Base-by-base conservation (phyloP, 768 basidiomycete species). In the Leccinum disarticulatum region DNA sequence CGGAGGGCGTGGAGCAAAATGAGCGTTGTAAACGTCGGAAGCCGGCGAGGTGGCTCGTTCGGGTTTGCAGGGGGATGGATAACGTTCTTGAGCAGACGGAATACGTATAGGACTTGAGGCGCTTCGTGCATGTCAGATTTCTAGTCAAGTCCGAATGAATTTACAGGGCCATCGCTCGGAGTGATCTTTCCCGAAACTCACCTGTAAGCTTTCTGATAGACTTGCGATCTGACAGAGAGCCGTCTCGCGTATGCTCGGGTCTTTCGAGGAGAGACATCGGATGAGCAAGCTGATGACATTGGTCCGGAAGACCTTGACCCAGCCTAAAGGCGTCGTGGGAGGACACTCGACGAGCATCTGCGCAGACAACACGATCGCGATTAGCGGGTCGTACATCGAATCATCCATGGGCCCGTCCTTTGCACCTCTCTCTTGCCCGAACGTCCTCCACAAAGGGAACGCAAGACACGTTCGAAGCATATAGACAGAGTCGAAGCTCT, bases 271-370 rank as follows among this genome's bases (percentile, higher is more conserved):
- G 52, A 97, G 70, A 0, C 84, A 79, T 14, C 89, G 83, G 22
- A 96, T 80, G 3, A 90, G 80, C 52, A 98, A 64, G 49, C 90
- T 83, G 13, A 90, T 81, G 11, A 88, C 77, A 63, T 96, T 95
- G 7, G 88, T 90, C 63, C 93, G 78, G 69, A 95, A 87, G 17
- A 97, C 71, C 66, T 91, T 87, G 14, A 95, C 88, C 94, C 94
- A 96, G 36, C 77, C 50, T 77, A 88, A 74, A 0, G 85, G 81
- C 0, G 84, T 84, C 1, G 79, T 71, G 1, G 86, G 87, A 15
- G 73, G 79, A 54, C 78, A 79, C 35, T 88, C 84, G 2, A 76
- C 74, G n/a, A 95, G 75, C 70, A 86, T 82, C 54, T 87, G 81
- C 4, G 82, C 80, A 38, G 87, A 83, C n/a, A 94, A 75, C 3